A percentile compares a stretch with the other conserved stretches of the same genome.
Evolutionary conservation across 192 early-diverging fungal genomes (phyloP).

Genomic region (Linnemannia exigua): DNA sequence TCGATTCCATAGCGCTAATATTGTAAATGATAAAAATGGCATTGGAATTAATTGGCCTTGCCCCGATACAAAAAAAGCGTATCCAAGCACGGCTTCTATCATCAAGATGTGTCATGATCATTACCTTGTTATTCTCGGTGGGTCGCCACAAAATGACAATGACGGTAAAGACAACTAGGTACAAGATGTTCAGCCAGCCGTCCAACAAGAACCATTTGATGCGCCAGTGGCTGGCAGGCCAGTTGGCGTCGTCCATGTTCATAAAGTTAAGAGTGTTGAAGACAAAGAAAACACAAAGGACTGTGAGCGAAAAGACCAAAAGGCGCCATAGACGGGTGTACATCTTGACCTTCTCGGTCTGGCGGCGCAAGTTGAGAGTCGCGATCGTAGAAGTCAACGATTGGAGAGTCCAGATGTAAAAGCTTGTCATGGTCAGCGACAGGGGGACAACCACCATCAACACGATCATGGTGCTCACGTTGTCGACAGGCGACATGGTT

Average conservation of each 20-base stretch:
- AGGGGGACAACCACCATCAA: conserved; percentile 89
- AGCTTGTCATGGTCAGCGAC: conserved; percentile 90
- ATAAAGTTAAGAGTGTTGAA: conserved; percentile 85
- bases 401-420: conserved; percentile 95
- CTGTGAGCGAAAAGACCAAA: conserved; percentile 79
- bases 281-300: conserved; percentile 85
- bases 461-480: conserved; percentile 77
- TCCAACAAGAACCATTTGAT: conserved; percentile 94
- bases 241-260: conserved; percentile 71
- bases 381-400: conserved; percentile 85
- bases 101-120: not conserved
- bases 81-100: too few relatives aligned
- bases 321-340: conserved; percentile 88
- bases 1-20: conserved; percentile 86
- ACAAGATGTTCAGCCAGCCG: conserved; percentile 93
- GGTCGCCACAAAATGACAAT: conserved; percentile 95
- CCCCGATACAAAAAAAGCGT: not conserved
- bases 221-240: conserved; percentile 85
- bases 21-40: not conserved
- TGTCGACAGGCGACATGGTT: conserved; percentile 78
- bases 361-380: conserved; percentile 82
- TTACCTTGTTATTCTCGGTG: conserved; percentile 84
- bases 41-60: not conserved
- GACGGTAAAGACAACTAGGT: conserved; percentile 81
- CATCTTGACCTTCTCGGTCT: conserved; percentile 93